phyloP scores from a whole-genome alignment of 345 rosid genomes.

The Moricandia arvensis region DNA sequence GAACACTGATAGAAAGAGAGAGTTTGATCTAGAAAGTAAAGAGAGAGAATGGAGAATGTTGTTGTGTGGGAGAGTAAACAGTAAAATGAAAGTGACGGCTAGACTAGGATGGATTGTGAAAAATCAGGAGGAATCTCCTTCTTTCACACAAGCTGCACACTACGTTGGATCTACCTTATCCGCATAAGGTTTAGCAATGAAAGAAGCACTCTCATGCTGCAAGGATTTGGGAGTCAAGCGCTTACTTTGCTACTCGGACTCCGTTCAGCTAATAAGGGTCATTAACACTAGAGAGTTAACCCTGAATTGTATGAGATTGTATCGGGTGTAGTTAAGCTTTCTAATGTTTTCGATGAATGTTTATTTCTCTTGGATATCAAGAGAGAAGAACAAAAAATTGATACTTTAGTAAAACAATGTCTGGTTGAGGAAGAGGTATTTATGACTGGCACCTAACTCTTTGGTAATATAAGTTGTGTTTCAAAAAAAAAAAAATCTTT shows the following conservation, averaged over 20 bases:
- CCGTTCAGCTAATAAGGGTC: neutral
- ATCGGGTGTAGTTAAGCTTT: neutral
- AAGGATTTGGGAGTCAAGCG: neutral
- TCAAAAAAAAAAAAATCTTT: no score
- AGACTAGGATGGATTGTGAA: neutral
- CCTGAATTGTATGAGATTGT: neutral
- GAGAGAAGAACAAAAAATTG: neutral
- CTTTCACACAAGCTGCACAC: no score
- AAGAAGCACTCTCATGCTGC: neutral
- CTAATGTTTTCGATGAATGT: neutral
- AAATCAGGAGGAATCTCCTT: neutral
- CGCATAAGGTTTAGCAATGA: neutral
- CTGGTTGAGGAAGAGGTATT: neutral
- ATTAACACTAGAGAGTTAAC: neutral
- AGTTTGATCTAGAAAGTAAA: no score
- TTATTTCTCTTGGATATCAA: neutral
- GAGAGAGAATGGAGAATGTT: no score
- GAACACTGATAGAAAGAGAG: no score
- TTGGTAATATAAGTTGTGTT: neutral
- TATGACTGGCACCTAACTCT: neutral
- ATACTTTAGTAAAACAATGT: neutral
- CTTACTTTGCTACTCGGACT: neutral
- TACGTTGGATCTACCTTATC: neutral
- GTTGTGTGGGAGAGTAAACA: no score
- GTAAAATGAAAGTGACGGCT: no score